Evolutionary conservation across 164 flowering plant genomes (phyloP).

Genomic region (Brasenia schreberi): DNA sequence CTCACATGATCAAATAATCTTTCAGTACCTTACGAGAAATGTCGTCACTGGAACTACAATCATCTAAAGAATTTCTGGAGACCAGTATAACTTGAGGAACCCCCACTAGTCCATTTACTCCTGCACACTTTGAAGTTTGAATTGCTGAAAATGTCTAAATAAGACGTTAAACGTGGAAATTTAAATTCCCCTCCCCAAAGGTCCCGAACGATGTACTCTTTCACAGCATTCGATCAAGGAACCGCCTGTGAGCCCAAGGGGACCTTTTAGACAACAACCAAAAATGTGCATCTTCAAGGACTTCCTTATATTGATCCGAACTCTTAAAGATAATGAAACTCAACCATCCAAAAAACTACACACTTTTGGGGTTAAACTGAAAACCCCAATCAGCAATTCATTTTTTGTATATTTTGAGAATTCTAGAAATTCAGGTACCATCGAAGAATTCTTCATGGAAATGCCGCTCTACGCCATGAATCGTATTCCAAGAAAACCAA

Average conservation of each 20-base stretch:
- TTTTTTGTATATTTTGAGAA: constrained; percentile 75
- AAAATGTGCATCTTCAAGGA: constrained; percentile 8
- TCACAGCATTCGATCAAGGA: constrained; percentile 42
- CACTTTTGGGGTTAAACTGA: constrained; percentile 46
- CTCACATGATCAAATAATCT: too few species aligned
- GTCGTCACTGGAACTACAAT: constrained; percentile 29
- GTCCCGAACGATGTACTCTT: constrained; percentile 18
- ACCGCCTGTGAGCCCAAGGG: constrained; percentile 70
- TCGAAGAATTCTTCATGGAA: constrained; percentile 63
- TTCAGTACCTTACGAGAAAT: constrained; percentile 41
- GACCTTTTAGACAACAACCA: constrained; percentile 59
- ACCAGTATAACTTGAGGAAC: constrained; percentile 13
- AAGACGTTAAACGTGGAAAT: constrained; percentile 63
- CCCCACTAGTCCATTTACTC: constrained; percentile 3
- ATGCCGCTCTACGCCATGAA: constrained; percentile 58
- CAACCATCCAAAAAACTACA: constrained; percentile 64
- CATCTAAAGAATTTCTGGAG: constrained; percentile 54
- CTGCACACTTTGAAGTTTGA: not conserved
- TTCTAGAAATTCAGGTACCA: constrained; percentile 48
- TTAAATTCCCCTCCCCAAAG: constrained; percentile 13
- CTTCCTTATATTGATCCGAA: constrained; percentile 9
- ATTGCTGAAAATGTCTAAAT: constrained; percentile 46
- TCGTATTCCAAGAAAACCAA: constrained; percentile 83
- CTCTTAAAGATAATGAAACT: constrained; percentile 67
- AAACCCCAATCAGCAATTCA: constrained; percentile 79